Percentiles rank a stretch among this genome's conserved stretches.
These are phyloP conservation scores for Aspergillus incahuasiensis DNA, from an alignment of 495 filamentous ascomycete genomes.

Conservation along the genomic window DNA sequence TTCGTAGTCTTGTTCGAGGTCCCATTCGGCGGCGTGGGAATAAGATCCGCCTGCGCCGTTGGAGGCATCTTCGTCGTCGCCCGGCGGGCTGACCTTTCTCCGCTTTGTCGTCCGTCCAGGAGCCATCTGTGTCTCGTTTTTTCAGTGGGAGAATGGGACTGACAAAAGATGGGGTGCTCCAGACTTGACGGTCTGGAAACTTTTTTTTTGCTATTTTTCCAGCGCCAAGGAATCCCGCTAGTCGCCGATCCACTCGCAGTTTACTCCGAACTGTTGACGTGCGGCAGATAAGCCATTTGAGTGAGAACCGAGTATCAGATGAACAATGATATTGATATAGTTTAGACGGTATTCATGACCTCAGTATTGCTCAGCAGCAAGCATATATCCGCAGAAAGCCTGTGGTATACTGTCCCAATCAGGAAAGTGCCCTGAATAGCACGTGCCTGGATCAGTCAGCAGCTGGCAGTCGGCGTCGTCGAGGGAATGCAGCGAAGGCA, in stretches of 20 bases:
- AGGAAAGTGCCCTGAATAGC: constrained; percentile 3
- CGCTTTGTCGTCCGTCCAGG: constrained; percentile 47
- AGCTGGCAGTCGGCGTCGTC: neutral
- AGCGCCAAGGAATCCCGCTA: constrained; percentile 23
- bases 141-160: constrained; percentile 18
- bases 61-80: constrained; percentile 32
- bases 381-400: too few relatives aligned
- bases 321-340: too few relatives aligned
- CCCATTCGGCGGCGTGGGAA: constrained; percentile 58
- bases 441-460: constrained; percentile 9
- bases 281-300: too few relatives aligned
- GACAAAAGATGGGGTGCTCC: neutral
- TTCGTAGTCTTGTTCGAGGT: constrained; percentile 91
- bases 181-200: constrained; percentile 8
- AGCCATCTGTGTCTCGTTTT: constrained; percentile 37
- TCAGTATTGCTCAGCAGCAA: too few relatives aligned
- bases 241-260: constrained; percentile 13
- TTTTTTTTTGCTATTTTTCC: constrained; percentile 17
- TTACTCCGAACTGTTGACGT: neutral
- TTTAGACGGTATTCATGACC: too few relatives aligned
- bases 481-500: neutral
- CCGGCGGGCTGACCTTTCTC: constrained; percentile 51
- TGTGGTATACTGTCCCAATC: neutral
- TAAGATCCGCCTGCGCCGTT: constrained; percentile 34
- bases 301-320: too few relatives aligned